Percentiles rank a stretch among this genome's conserved stretches.
phyloP scores from a whole-genome alignment of 768 basidiomycete genomes.

The Saitozyma sp. region DNA sequence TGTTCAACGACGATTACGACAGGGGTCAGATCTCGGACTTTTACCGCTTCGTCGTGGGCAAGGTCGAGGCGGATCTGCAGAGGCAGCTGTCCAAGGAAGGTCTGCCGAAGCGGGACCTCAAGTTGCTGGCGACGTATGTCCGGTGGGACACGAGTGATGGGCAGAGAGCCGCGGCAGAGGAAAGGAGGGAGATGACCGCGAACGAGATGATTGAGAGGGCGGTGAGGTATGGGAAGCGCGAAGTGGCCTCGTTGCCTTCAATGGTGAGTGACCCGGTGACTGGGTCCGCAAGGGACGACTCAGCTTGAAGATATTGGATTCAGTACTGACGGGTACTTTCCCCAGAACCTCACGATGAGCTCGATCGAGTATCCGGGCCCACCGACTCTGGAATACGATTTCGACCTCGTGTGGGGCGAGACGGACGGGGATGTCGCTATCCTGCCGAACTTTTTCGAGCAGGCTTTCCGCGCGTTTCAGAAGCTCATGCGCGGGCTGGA shows the following conservation, averaged over 20 bases:
- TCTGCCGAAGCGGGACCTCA: constrained; percentile 29
- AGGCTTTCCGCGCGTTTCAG: constrained; percentile 28
- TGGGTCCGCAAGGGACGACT: neutral
- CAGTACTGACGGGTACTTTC: neutral
- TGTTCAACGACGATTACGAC: constrained; percentile 39
- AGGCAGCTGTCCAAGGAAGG: constrained; percentile 18
- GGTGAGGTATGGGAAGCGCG: constrained; percentile 19
- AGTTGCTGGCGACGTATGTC: constrained; percentile 20
- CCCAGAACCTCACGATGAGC: constrained; percentile 37
- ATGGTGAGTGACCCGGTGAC: constrained; percentile 28
- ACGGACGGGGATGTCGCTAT: constrained; percentile 38
- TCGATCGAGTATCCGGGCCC: constrained; percentile 32
- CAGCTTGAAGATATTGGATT: neutral
- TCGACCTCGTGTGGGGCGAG: constrained; percentile 37
- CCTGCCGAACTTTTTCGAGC: constrained; percentile 35
- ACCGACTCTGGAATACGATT: constrained; percentile 38
- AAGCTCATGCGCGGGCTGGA: constrained; percentile 34
- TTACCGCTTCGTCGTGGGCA: constrained; percentile 42
- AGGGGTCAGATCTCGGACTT: constrained; percentile 25
- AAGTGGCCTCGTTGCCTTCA: constrained; percentile 33
- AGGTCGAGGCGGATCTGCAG: constrained; percentile 32
- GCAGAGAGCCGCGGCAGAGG: constrained; percentile 15
- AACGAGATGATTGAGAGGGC: constrained; percentile 32
- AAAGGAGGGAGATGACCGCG: constrained; percentile 20
- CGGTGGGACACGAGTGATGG: constrained; percentile 33